Evolutionary conservation across 257 asterid genomes (phyloP).

Genomic region (Anisodus acutangulus): DNA sequence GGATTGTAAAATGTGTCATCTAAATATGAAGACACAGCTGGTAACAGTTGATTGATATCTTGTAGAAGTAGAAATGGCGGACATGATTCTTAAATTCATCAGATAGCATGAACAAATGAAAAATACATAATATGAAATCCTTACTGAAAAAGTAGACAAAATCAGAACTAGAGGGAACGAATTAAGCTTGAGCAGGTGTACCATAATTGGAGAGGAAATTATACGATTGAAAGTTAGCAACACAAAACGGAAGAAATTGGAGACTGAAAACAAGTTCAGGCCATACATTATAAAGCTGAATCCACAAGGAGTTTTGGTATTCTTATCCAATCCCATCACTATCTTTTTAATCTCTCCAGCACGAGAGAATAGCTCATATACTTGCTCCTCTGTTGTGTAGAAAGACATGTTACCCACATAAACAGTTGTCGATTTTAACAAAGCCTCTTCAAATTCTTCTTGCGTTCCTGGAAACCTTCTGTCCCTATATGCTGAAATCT

Average conservation of each 20-base stretch:
- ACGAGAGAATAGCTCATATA: slow-evolving; percentile 83
- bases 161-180: neutral
- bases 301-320: slow-evolving; percentile 92
- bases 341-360: slow-evolving; percentile 96
- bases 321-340: slow-evolving; percentile 95
- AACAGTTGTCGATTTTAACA: slow-evolving; percentile 69
- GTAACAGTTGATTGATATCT: slow-evolving; percentile 12
- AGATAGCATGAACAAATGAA: neutral
- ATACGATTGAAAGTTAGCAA: neutral
- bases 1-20: neutral
- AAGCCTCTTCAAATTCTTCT: slow-evolving; percentile 87
- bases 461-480: slow-evolving; percentile 91
- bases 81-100: neutral
- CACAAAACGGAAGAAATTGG: slow-evolving; percentile 18
- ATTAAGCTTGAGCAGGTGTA: slow-evolving; percentile 5
- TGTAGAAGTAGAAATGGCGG: neutral
- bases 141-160: neutral
- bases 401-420: slow-evolving; percentile 94
- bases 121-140: neutral
- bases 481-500: slow-evolving; percentile 88
- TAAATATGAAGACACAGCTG: neutral
- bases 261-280: slow-evolving; percentile 19
- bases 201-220: neutral
- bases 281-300: slow-evolving; percentile 89
- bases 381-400: slow-evolving; percentile 98